Base-by-base conservation (phyloP, 352 stramenopile genomes). In the Thalassiosira exigua region DNA sequence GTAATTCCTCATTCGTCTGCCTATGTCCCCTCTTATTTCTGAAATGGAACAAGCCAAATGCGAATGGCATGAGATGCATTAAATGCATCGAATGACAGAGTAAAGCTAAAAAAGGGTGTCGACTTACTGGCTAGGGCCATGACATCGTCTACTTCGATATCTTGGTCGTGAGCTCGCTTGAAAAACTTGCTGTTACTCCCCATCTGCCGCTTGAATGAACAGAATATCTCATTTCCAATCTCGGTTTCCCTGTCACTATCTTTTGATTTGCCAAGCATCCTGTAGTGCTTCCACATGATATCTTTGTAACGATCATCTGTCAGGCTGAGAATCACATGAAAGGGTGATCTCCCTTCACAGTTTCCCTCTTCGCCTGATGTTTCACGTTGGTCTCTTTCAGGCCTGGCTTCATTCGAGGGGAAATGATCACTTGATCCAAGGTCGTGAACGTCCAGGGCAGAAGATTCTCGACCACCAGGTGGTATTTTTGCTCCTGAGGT, bases 1-100 rank as follows among this genome's bases (percentile, higher is more conserved):
- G 39, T 69, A 61, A 59, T 41, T 60, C 22, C 70, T 70, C 53
- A 73, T 79, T 24, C 70, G 60, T 44, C 60, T 59, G 22, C 57
- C 24, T 58, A 79, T 72, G 56, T 79, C 70, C 52, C 27, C n/a
- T 61, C 71, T 56, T 19, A 79, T 79, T 53, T 79, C 62, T 72
- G 24, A 32, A 12, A 41, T 24, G 36, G 17, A 17, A 46, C 17
- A 17, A 9, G 36, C 9, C 17, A 17, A 17, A 17, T 46, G n/a
- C n/a, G n/a, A n/a, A n/a, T 46, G 36, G 7, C 9, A 46, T 17
- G 17, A 17, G 36, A 17, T 46, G 7, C 36, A 46, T 46, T 46
- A 46, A 17, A 46, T 46, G 7, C 7, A 46, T 46, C 7, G 17
- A 17, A 9, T 46, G n/a, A 41, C 1, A 59, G 32, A 54, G 0